Conservation (phyloP, 2,329 filamentous ascomycete species). For the Epichloe sylvatica region DNA sequence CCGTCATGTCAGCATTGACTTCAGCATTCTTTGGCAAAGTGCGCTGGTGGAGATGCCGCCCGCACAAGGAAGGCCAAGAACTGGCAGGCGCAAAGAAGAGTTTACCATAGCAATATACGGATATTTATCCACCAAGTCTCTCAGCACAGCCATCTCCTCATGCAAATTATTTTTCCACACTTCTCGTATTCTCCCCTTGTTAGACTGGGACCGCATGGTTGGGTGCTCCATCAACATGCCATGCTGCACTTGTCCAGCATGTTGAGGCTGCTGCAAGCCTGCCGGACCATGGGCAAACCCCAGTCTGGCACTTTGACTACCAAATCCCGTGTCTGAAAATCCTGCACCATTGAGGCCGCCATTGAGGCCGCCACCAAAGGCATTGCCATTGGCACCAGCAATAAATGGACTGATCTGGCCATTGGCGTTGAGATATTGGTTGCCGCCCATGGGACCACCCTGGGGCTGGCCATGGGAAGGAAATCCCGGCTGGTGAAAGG, state of each 20-base stretch:
- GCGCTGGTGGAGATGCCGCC: not conserved
- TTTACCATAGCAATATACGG: slow-evolving; percentile 96
- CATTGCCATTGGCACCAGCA: slow-evolving; percentile 36
- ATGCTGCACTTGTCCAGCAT: slow-evolving; percentile 29
- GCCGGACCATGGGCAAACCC: slow-evolving; percentile 62
- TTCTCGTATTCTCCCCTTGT: slow-evolving; percentile 79
- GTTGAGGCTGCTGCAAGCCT: slow-evolving; percentile 44
- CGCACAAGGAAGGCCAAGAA: no score
- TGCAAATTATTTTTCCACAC: slow-evolving; percentile 89
- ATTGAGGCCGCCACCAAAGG: slow-evolving; percentile 43
- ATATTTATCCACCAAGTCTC: slow-evolving; percentile 76
- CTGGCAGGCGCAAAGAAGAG: not conserved
- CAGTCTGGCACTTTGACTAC: slow-evolving; percentile 76
- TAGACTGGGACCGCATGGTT: slow-evolving; percentile 35
- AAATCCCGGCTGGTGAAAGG: slow-evolving; percentile 35
- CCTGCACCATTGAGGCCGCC: slow-evolving; percentile 43
- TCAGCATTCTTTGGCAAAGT: not conserved
- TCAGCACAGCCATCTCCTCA: slow-evolving; percentile 76
- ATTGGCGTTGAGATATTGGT: slow-evolving; percentile 60
- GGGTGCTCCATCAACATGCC: slow-evolving; percentile 28
- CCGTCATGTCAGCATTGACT: slow-evolving; percentile 5
- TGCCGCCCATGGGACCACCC: slow-evolving; percentile 42
- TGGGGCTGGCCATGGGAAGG: slow-evolving; percentile 38
- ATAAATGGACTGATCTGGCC: slow-evolving; percentile 57
- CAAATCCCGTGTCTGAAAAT: slow-evolving; percentile 57